phyloP scores from a whole-genome alignment of 495 filamentous ascomycete genomes.

The Penicillium paxilli region DNA sequence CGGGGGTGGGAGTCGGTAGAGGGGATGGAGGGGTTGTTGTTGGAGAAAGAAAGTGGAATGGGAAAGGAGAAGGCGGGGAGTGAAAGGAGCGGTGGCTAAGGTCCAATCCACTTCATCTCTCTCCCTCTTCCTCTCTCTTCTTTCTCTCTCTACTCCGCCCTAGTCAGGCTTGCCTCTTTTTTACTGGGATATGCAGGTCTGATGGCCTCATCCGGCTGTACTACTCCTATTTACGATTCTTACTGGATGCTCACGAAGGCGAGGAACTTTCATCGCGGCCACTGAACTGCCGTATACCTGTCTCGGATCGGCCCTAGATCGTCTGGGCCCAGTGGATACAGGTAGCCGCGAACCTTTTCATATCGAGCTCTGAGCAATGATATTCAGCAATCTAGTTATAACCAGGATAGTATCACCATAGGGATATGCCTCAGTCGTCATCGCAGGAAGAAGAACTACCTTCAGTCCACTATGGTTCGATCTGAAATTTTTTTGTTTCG shows the following conservation, averaged over 20 bases:
- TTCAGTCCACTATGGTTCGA: not conserved
- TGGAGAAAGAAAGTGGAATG: not conserved
- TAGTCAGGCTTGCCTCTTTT: slow-evolving; percentile 1
- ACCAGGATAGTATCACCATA: too few species aligned
- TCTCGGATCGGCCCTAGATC: slow-evolving; percentile 5
- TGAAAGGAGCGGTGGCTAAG: slow-evolving; percentile 36
- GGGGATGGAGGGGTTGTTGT: slow-evolving; percentile 10
- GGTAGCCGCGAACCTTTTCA: not conserved
- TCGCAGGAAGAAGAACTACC: too few species aligned
- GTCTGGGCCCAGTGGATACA: slow-evolving; percentile 1
- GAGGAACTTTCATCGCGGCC: not conserved
- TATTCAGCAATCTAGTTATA: too few species aligned
- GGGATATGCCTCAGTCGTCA: too few species aligned
- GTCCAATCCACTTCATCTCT: slow-evolving; percentile 15
- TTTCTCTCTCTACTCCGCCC: too few species aligned
- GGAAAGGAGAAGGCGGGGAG: slow-evolving; percentile 30
- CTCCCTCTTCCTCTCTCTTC: too few species aligned
- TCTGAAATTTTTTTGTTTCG: not conserved
- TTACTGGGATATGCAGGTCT: not conserved
- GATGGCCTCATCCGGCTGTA: too few species aligned
- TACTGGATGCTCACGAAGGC: not conserved
- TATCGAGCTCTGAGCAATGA: too few species aligned
- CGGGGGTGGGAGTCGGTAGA: not conserved
- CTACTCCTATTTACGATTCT: not conserved
- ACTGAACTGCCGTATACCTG: not conserved